Evolutionary conservation across 2,329 filamentous ascomycete species (phyloP), one percentile per base, ranked within the genome.

Genomic region (Laburnicola sp.): DNA sequence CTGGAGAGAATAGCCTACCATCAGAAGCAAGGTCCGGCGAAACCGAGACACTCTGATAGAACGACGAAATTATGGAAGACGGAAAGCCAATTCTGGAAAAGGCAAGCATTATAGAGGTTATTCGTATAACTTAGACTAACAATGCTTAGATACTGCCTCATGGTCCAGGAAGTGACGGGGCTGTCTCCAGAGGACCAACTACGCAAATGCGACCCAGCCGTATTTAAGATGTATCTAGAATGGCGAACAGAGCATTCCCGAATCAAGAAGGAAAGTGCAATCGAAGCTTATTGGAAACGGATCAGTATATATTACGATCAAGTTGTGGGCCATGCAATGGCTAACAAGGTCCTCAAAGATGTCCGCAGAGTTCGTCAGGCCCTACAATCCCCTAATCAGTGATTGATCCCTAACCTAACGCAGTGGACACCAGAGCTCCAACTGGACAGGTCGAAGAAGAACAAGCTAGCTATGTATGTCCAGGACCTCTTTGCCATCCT

Each of bases 371-470:
- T 60, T 56, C 51, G 26, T 55, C 39, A 38, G 28, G 48, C 37
- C 25, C 31, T 46, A 50, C 21, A 22, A 45, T 16, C 16, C 16
- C 16, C 16, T 16, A 16, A 16, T 51, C 8, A 27, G 22, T 25
- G 7, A 37, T 16, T 40, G 27, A 51, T 62, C 52, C 56, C 36
- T 42, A 27, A 16, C 38, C 43, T 9, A 36, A 32, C 38, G 28
- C 41, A 62, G 59, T 60, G 45, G 59, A 59, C 60, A 28, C 56
- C 45, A 32, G 45, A 27, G 22, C 47, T 62, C 25, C 26, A 31
- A 22, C 59, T 63, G 48, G 35, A 62, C 25, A 62, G 42, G 40
- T 57, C 48, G 22, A 38, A 54, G 46, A 57, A 57, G 36, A 51
- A 60, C 47, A 63, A 63, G 58, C 16, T 16, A 16, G 16, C 16